Evolutionary conservation across 768 basidiomycete genomes (phyloP).

Genomic region (Phlebiopsis flavidoalba): DNA sequence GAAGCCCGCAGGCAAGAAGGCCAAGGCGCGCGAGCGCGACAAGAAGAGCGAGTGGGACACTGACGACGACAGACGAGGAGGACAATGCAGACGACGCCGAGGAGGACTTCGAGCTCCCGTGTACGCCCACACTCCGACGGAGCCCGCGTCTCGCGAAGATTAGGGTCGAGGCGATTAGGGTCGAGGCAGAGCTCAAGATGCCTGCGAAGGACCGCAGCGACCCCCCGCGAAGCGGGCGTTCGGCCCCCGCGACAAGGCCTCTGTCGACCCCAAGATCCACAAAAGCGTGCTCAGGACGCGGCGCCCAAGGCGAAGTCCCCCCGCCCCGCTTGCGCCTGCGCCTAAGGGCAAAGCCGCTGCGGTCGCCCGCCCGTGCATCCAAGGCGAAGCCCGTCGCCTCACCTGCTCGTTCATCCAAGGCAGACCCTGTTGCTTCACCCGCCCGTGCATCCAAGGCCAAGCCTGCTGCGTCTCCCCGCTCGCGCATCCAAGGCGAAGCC

Average conservation of each 20-base stretch:
- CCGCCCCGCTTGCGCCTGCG: neutral
- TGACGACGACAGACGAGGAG: constrained; percentile 18
- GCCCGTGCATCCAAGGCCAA: too few relatives aligned
- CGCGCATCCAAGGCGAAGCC: neutral
- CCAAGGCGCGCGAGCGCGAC: constrained; percentile 1
- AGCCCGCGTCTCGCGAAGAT: neutral
- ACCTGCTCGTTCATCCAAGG: neutral
- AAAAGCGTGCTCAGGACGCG: neutral
- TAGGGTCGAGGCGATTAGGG: neutral
- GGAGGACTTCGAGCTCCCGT: neutral
- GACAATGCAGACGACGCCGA: neutral
- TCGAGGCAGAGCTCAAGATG: constrained; percentile 4
- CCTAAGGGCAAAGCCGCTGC: neutral
- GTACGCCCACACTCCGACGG: neutral
- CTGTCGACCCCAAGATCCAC: neutral
- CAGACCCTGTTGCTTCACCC: neutral
- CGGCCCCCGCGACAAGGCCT: neutral
- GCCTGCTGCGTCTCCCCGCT: too few relatives aligned
- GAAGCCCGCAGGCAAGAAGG: neutral
- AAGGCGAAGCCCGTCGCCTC: neutral
- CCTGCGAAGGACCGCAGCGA: constrained; percentile 21
- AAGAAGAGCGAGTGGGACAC: constrained; percentile 13
- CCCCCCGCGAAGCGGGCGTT: constrained; percentile 18
- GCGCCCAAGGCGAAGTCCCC: neutral
- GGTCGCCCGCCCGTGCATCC: neutral